Percentiles rank a stretch among this genome's conserved stretches.
phyloP scores from a whole-genome alignment of 1,284 basidiomycete genomes.

The Ustilago curta region DNA sequence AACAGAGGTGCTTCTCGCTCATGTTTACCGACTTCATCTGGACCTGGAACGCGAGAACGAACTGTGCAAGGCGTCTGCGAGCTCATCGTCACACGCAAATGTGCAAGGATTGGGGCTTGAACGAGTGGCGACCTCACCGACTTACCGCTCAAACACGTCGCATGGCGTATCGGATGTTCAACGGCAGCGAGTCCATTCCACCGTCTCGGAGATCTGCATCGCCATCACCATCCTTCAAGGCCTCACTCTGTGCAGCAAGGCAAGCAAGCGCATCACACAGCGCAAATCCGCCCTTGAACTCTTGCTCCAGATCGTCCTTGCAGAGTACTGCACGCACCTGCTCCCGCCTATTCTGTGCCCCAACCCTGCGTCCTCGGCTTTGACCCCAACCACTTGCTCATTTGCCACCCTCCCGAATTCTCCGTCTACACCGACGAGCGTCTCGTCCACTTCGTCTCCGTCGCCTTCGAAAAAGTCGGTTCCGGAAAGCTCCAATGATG shows the following conservation, averaged over 20 bases:
- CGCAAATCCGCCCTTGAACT: constrained; percentile 45
- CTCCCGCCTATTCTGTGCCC: constrained; percentile 38
- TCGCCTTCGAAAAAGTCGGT: constrained; percentile 1
- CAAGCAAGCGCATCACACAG: constrained; percentile 29
- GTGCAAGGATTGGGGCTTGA: neutral
- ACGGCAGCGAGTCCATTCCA: constrained; percentile 21
- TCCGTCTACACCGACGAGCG: constrained; percentile 16
- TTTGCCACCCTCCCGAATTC: constrained; percentile 4
- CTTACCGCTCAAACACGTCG: neutral
- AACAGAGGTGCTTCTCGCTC: constrained; percentile 34
- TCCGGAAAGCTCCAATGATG: constrained; percentile 4
- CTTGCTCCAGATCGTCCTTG: constrained; percentile 33
- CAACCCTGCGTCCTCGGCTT: neutral
- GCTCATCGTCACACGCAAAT: neutral
- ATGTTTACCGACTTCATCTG: constrained; percentile 35
- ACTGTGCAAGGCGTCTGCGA: neutral
- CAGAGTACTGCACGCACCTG: constrained; percentile 42
- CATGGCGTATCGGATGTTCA: constrained; percentile 17
- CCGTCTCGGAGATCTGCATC: constrained; percentile 36
- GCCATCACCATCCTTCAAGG: constrained; percentile 49
- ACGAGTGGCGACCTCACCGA: neutral
- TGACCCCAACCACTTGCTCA: constrained; percentile 9
- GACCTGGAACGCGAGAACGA: constrained; percentile 36
- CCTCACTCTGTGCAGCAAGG: constrained; percentile 36
- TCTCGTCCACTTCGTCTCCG: neutral